Percentiles rank a stretch among this genome's conserved stretches.
These are phyloP conservation scores for Vanrija sp. DNA, from an alignment of 1,284 basidiomycete genomes.

Conservation along the genomic window DNA sequence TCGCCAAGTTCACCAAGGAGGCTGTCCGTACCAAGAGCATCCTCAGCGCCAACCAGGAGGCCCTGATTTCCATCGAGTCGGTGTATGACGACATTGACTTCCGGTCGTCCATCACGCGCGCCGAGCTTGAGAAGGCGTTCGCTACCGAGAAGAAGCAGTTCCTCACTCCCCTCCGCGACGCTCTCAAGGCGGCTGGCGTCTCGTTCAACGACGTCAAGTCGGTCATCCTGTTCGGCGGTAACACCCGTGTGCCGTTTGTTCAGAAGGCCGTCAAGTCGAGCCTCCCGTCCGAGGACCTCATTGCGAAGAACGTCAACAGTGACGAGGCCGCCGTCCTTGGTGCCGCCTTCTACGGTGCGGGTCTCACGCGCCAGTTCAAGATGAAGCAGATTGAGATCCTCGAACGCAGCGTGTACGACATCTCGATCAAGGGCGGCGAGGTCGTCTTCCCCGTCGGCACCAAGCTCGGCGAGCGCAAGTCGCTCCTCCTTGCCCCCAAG, in stretches of 20 bases:
- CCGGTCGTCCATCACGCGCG: conserved; percentile 68
- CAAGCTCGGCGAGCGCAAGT: conserved; percentile 73
- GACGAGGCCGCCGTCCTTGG: conserved; percentile 95
- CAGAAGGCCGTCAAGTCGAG: conserved; percentile 71
- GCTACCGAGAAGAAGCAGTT: conserved; percentile 56
- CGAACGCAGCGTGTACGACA: conserved; percentile 66
- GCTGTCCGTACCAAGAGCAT: conserved; percentile 87
- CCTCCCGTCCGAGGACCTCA: conserved; percentile 66
- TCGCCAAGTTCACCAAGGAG: conserved; percentile 93
- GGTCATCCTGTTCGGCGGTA: conserved; percentile 86
- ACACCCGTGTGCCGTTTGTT: conserved; percentile 85
- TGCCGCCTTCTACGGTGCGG: conserved; percentile 88
- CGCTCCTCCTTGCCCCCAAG: conserved; percentile 53
- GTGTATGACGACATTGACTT: conserved; percentile 88
- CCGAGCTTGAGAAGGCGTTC: conserved; percentile 69
- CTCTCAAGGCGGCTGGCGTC: conserved; percentile 65
- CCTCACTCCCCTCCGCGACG: conserved; percentile 70
- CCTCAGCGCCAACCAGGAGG: conserved; percentile 86
- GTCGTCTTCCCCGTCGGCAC: conserved; percentile 70
- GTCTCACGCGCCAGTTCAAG: conserved; percentile 84
- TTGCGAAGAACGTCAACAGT: conserved; percentile 91
- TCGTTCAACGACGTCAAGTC: conserved; percentile 68
- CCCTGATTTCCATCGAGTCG: conserved; percentile 72
- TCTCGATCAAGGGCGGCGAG: conserved; percentile 20
- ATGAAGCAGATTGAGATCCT: conserved; percentile 87